phyloP scores from a whole-genome alignment of 2,329 filamentous ascomycete genomes.

The Ceratocystis cubensis region DNA sequence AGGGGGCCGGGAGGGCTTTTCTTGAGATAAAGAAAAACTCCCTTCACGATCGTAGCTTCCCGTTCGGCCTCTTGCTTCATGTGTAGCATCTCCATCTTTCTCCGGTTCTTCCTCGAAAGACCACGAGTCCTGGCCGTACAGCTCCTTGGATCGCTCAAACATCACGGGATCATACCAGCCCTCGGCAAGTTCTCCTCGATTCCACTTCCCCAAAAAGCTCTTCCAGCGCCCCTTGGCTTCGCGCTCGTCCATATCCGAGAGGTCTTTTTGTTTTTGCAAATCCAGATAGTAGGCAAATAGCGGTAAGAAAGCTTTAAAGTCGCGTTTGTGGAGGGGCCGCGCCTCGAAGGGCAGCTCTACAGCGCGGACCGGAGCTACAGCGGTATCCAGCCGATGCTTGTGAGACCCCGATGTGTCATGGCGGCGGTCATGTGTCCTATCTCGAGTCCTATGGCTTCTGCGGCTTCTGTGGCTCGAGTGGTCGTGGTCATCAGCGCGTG shows the following conservation, averaged over 20 bases:
- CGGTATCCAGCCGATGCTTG: neutral
- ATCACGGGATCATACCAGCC: constrained; percentile 86
- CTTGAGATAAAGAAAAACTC: neutral
- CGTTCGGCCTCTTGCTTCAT: neutral
- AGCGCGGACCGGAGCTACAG: neutral
- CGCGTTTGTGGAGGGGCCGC: constrained; percentile 52
- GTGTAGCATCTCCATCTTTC: neutral
- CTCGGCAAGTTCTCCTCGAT: constrained; percentile 70
- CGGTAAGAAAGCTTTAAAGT: constrained; percentile 52
- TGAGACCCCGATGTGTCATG: neutral
- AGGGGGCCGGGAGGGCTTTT: neutral
- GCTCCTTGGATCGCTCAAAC: constrained; percentile 30
- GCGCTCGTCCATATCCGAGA: constrained; percentile 57
- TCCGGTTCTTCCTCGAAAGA: neutral
- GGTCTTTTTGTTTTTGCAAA: constrained; percentile 65
- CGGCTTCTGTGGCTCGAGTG: neutral
- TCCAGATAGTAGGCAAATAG: constrained; percentile 77
- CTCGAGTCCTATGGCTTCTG: neutral
- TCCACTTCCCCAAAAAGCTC: constrained; percentile 87
- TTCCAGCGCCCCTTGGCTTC: constrained; percentile 82
- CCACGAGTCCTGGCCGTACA: constrained; percentile 13
- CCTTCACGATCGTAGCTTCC: neutral
- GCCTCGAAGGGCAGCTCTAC: constrained; percentile 51
- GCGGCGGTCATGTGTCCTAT: neutral
- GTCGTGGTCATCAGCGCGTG: neutral